These are phyloP conservation scores for Scenedesmus sp. DNA, from an alignment of 163 green algal species.

Conservation along the genomic window DNA sequence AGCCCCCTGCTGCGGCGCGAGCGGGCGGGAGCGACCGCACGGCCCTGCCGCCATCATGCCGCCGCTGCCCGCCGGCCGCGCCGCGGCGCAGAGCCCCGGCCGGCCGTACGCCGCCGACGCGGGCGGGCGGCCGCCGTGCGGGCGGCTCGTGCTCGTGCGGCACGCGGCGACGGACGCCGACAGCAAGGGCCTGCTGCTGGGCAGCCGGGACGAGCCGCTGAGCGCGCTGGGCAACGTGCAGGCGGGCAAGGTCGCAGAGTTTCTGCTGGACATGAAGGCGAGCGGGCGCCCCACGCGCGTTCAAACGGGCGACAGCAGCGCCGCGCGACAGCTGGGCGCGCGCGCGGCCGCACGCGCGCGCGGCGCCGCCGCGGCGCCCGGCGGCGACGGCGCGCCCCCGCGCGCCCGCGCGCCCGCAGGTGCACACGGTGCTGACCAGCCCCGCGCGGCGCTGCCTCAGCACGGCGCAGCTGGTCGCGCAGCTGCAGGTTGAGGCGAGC, in stretches of 20 bases:
- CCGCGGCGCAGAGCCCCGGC: constrained; percentile 56
- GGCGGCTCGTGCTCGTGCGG: constrained; percentile 65
- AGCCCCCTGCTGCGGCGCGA: too few species aligned
- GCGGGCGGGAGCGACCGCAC: too few species aligned
- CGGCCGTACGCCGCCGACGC: constrained; percentile 54
- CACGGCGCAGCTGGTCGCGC: constrained; percentile 58
- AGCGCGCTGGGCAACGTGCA: constrained; percentile 60
- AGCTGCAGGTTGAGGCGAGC: constrained; percentile 19
- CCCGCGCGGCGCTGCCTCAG: constrained; percentile 51
- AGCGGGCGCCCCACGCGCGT: too few species aligned
- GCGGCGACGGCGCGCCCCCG: too few species aligned
- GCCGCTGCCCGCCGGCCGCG: not conserved
- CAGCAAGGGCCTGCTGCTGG: constrained; percentile 56
- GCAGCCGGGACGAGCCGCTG: constrained; percentile 55
- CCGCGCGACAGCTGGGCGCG: too few species aligned
- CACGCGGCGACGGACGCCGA: constrained; percentile 60
- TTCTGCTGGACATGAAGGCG: constrained; percentile 67
- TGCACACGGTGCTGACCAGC: constrained; percentile 51
- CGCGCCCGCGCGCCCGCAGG: too few species aligned
- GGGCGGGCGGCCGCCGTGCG: constrained; percentile 20
- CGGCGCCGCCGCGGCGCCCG: too few species aligned
- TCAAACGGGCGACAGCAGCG: too few species aligned
- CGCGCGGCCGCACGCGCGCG: too few species aligned
- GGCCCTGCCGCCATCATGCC: too few species aligned
- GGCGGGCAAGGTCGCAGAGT: constrained; percentile 60